Percentiles rank a stretch among this genome's conserved stretches.
These are phyloP conservation scores for Selenicereus undatus DNA, from an alignment of 148 eudicot species.

Conservation along the genomic window DNA sequence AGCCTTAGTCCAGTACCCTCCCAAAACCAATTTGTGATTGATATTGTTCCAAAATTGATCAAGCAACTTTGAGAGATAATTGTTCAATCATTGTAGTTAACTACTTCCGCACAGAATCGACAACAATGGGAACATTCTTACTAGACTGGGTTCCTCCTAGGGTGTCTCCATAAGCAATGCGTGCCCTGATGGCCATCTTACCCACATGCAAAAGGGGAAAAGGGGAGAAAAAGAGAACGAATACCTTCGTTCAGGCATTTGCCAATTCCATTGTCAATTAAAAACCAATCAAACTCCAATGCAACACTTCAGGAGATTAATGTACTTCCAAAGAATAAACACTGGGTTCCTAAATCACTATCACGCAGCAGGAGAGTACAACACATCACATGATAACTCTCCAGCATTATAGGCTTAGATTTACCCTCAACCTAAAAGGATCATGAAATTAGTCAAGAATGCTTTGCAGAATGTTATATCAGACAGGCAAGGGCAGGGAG, in stretches of 20 bases:
- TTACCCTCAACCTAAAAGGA: neutral
- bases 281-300: neutral
- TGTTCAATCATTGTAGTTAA: no score
- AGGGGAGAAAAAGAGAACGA: neutral
- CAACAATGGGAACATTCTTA: no score
- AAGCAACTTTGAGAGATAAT: no score
- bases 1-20: neutral
- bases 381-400: neutral
- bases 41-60: neutral
- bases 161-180: neutral
- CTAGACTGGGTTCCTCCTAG: no score
- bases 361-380: neutral
- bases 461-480: neutral
- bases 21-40: neutral
- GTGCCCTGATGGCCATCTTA: neutral
- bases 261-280: neutral
- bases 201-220: neutral
- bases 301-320: neutral
- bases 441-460: neutral
- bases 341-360: neutral
- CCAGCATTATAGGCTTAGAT: neutral
- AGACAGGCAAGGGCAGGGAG: neutral
- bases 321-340: no score
- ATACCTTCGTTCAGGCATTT: neutral
- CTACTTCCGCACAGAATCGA: no score